Percentiles rank a stretch among this genome's conserved stretches.
Conservation (phyloP, 2,329 filamentous ascomycete species). For the Colletotrichum tropicicola region DNA sequence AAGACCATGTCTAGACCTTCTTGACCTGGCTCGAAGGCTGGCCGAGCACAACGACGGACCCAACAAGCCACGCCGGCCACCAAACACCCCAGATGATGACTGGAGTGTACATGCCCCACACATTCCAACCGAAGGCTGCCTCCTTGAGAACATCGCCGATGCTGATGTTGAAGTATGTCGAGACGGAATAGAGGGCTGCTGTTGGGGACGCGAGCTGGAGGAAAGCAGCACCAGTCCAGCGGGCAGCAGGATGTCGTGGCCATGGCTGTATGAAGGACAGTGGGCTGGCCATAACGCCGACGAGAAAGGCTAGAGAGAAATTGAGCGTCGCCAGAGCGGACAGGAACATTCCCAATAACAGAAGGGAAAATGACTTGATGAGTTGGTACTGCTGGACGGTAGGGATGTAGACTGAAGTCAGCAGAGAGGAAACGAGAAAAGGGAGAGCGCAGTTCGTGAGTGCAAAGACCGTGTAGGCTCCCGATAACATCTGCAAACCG, state of each 20-base stretch:
- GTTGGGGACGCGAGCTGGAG: constrained; percentile 71
- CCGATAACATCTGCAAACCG: constrained; percentile 11
- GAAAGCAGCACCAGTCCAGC: constrained; percentile 55
- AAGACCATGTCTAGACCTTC: not conserved
- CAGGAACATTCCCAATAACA: constrained; percentile 90
- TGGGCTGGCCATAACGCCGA: constrained; percentile 82
- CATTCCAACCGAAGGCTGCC: constrained; percentile 87
- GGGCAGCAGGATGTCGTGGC: constrained; percentile 45
- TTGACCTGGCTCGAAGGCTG: not conserved
- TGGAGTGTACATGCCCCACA: constrained; percentile 89
- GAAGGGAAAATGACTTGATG: constrained; percentile 90
- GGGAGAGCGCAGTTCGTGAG: constrained; percentile 65
- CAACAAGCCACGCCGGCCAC: constrained; percentile 91
- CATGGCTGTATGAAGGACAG: constrained; percentile 76
- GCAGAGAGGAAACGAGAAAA: constrained; percentile 60
- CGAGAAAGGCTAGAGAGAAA: constrained; percentile 87
- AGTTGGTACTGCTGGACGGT: constrained; percentile 78
- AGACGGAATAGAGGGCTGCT: constrained; percentile 59
- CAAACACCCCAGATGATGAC: constrained; percentile 94
- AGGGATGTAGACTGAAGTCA: constrained; percentile 61
- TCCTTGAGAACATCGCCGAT: constrained; percentile 71
- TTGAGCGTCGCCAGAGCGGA: constrained; percentile 94
- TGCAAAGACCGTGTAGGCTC: constrained; percentile 66
- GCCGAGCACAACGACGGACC: constrained; percentile 63
- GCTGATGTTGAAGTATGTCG: constrained; percentile 46